Percentiles rank a stretch among this genome's conserved stretches.
Evolutionary conservation across 768 basidiomycete genomes (phyloP).

Genomic region (Pleurotus salmoneostramineus): DNA sequence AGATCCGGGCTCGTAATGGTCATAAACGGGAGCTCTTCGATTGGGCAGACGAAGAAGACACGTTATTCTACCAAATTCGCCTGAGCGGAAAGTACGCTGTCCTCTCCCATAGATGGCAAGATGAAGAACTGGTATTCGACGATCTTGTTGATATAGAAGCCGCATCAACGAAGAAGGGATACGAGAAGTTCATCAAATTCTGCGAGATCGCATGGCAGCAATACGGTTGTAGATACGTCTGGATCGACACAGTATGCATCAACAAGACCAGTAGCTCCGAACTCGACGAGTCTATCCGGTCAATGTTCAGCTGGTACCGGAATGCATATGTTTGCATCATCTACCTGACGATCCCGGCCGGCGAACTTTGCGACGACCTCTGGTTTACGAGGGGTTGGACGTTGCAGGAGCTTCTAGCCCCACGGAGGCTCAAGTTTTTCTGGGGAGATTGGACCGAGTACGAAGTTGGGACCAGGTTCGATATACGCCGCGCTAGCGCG

Average conservation of each 20-base stretch:
- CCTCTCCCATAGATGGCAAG: conserved; percentile 5
- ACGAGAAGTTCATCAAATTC: background rate
- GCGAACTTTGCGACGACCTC: conserved; percentile 12
- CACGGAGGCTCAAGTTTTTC: conserved; percentile 22
- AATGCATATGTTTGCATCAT: conserved; percentile 20
- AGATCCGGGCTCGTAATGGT: background rate
- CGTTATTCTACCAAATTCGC: background rate
- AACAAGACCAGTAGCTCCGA: conserved; percentile 22
- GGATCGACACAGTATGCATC: conserved; percentile 30
- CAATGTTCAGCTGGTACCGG: conserved; percentile 29
- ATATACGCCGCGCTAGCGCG: background rate
- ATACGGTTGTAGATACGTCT: conserved; percentile 18
- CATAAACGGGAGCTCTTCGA: background rate
- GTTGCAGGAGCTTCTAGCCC: conserved; percentile 18
- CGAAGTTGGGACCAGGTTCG: background rate
- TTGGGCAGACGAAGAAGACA: background rate
- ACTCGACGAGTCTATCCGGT: conserved; percentile 23
- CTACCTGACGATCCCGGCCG: conserved; percentile 16
- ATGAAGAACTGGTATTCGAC: conserved; percentile 1
- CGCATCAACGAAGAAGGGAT: background rate
- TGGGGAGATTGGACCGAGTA: conserved; percentile 15
- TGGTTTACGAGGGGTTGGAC: conserved; percentile 25
- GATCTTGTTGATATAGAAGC: background rate
- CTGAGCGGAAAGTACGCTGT: background rate
- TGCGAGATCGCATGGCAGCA: background rate